Evolutionary conservation across 306 rosid genomes (phyloP), one percentile per base, ranked within the genome.

Genomic region (Cucurbita moschata): DNA sequence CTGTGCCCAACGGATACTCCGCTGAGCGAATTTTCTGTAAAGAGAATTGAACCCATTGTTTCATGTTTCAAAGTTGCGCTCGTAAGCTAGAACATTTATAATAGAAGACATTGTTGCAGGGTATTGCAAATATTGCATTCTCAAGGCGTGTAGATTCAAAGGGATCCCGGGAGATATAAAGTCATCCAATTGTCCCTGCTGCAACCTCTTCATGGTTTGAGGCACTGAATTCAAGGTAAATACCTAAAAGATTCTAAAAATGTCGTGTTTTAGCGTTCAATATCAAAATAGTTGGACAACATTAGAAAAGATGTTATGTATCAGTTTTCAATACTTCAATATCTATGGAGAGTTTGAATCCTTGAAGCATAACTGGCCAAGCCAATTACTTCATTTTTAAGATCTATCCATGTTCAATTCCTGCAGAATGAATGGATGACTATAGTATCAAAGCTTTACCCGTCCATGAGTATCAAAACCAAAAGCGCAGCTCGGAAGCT

Each of bases 401-500:
- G 67, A 61, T 61, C 5, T 62, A 38, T 38, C 7, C 10, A 14
- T 62, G 11, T 11, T 14, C 10, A 63, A 42, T 42, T 65, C 16
- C 5, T 65, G 42, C n/a, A 21, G 5, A 15, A 37, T 61, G 37
- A 10, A 57, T 10, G 10, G 14, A 15, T 60, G 44, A 67, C 46
- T 67, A 74, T 58, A 49, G 61, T 39, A 23, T 46, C 23, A 47
- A 26, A 47, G 49, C 9, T 51, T 79, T 83, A 89, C 97, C 76
- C 88, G 74, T 76, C 97, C 95, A 79, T 84, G 85, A 59, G 75
- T 83, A 73, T 92, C 89, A 83, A 86, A 82, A 73, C 88, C 90
- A 16, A 84, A 87, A 21, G 90, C 96, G 78, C 92, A 84, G 77
- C 89, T 94, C 64, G 97, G 99, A 56, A 91, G 97, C 84, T 94